Percentiles rank a stretch among this genome's conserved stretches.
Conservation (phyloP, 1,284 basidiomycete species). For the Malassezia dermatis region DNA sequence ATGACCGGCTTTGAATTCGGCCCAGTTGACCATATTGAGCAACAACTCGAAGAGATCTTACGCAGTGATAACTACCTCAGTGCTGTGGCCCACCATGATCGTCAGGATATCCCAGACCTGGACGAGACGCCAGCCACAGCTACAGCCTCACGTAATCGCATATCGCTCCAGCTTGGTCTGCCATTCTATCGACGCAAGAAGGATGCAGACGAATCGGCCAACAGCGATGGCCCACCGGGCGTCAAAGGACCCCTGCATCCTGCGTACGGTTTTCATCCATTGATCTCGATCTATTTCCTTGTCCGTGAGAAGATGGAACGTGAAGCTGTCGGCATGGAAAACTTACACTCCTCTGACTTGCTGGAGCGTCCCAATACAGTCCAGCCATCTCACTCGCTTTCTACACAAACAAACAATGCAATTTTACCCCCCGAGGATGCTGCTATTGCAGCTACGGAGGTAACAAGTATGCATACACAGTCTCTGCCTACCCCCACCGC, state of each 20-base stretch:
- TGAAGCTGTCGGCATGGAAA: constrained; percentile 50
- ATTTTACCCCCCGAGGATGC: not conserved
- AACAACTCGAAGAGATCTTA: constrained; percentile 62
- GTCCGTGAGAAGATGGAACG: constrained; percentile 89
- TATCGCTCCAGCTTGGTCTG: constrained; percentile 64
- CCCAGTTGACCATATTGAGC: constrained; percentile 70
- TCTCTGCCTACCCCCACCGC: not conserved
- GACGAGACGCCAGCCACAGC: not conserved
- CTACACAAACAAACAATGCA: not conserved
- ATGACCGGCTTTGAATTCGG: constrained; percentile 99
- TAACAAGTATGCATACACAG: not conserved
- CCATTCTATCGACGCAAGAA: constrained; percentile 82
- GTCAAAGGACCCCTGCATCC: constrained; percentile 58
- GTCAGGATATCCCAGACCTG: not conserved
- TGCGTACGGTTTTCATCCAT: constrained; percentile 81
- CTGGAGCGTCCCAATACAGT: not conserved
- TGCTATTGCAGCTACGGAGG: not conserved
- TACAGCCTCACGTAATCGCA: constrained; percentile 11
- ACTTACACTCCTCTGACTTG: constrained; percentile 2
- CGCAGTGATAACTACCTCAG: constrained; percentile 67
- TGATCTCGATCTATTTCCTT: constrained; percentile 91
- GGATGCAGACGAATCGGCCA: not conserved
- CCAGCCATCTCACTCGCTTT: not conserved
- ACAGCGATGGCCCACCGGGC: constrained; percentile 5
- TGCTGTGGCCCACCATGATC: constrained; percentile 54